Evolutionary conservation across 331 rosid species (phyloP).

Genomic region (Pyrus hybrid): DNA sequence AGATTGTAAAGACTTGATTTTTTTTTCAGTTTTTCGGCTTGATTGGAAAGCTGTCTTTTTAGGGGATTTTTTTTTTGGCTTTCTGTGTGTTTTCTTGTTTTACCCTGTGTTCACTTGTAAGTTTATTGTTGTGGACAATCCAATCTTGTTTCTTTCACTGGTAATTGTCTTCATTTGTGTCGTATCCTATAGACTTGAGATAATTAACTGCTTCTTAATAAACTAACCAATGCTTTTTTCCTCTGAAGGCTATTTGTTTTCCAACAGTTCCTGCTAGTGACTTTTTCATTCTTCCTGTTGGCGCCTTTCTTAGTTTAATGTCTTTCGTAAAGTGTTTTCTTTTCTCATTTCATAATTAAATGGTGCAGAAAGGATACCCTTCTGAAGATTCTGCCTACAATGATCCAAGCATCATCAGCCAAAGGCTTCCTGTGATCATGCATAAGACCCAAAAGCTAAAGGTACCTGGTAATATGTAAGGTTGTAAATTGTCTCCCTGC

Average conservation of each 20-base stretch:
- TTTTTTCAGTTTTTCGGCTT: background rate
- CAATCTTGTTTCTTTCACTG: background rate
- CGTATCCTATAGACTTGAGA: background rate
- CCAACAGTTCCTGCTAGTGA: background rate
- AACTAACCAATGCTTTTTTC: background rate
- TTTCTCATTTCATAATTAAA: constrained; percentile 17
- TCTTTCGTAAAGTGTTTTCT: background rate
- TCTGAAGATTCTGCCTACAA: constrained; percentile 67
- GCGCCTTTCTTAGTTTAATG: background rate
- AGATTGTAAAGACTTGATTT: background rate
- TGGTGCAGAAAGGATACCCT: constrained; percentile 74
- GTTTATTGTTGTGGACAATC: background rate
- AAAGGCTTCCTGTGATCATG: constrained; percentile 62
- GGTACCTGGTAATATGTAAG: constrained; percentile 43
- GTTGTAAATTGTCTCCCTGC: constrained; percentile 30
- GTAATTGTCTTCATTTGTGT: background rate
- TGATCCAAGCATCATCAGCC: constrained; percentile 76
- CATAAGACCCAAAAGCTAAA: constrained; percentile 66
- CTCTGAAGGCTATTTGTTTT: background rate
- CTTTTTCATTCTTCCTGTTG: background rate
- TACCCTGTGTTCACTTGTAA: background rate
- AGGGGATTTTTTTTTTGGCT: background rate
- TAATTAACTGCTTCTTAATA: background rate
- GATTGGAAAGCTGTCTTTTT: background rate
- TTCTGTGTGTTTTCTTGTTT: background rate